Conservation (phyloP, 495 filamentous ascomycete species). For the Aspergillus carlsbadensis region DNA sequence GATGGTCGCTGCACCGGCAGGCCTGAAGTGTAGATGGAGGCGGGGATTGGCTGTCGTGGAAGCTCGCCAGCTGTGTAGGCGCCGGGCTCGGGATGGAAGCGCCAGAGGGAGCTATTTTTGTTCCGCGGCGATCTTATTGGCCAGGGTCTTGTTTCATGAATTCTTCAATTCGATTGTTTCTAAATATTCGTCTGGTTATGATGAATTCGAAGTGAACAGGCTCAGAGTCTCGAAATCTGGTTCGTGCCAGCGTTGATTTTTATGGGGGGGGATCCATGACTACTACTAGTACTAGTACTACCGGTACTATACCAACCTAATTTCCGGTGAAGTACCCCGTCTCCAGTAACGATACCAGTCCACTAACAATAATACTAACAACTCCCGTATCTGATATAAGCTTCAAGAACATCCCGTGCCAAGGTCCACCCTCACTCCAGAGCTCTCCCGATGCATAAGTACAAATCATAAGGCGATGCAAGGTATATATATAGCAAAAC, state of each 20-base stretch:
- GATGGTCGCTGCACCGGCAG: constrained; percentile 14
- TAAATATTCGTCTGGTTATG: too few relatives aligned
- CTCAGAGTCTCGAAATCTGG: too few relatives aligned
- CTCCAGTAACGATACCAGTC: too few relatives aligned
- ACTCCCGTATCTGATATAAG: constrained; percentile 4
- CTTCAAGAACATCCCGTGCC: constrained; percentile 7
- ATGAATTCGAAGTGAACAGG: too few relatives aligned
- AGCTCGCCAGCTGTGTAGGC: constrained; percentile 21
- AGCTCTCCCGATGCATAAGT: constrained; percentile 18
- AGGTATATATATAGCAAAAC: constrained; percentile 10
- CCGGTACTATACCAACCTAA: too few relatives aligned
- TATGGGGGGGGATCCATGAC: neutral
- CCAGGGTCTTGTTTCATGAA: neutral
- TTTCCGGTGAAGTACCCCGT: too few relatives aligned
- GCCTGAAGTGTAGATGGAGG: constrained; percentile 7
- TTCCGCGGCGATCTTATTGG: constrained; percentile 4
- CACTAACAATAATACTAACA: too few relatives aligned
- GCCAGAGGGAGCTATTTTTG: constrained; percentile 5
- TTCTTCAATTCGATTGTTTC: constrained; percentile 1
- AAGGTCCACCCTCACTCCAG: constrained; percentile 15
- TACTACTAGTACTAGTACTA: too few relatives aligned
- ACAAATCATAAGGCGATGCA: constrained; percentile 4
- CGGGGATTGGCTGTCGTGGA: constrained; percentile 13
- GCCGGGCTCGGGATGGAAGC: constrained; percentile 22
- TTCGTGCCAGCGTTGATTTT: neutral